Conservation (phyloP, 441 rosid species). For the Gossypium gossypioides region DNA sequence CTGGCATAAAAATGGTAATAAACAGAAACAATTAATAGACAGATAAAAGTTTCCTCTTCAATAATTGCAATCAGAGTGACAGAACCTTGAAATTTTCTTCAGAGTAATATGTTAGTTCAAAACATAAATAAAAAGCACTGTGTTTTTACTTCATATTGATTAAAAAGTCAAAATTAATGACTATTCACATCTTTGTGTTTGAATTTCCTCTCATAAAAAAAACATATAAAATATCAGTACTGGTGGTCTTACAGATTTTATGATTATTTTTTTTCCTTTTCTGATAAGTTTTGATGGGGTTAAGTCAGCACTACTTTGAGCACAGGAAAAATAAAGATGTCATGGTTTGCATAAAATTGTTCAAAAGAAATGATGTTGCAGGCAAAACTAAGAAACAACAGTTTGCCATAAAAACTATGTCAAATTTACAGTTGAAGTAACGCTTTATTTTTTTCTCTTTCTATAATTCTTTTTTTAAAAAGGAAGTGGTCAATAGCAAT, state of each 20-base stretch:
- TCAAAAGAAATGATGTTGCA: not conserved
- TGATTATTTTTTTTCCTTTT: not conserved
- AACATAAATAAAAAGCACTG: not conserved
- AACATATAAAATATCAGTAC: not conserved
- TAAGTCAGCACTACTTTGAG: not conserved
- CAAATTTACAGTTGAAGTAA: not conserved
- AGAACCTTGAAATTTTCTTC: not conserved
- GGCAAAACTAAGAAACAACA: not conserved
- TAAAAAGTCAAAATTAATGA: not conserved
- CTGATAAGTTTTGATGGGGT: not conserved
- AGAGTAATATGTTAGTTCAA: not conserved
- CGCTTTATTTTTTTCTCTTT: not conserved
- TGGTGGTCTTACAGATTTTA: not conserved
- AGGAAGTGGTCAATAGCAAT: not conserved
- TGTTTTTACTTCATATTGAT: not conserved
- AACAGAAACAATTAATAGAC: constrained; percentile 7
- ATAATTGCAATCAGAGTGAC: not conserved
- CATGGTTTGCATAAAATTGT: not conserved
- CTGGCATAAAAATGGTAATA: constrained; percentile 29
- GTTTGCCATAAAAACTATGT: not conserved
- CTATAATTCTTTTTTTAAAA: not conserved
- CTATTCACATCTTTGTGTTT: not conserved
- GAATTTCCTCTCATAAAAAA: not conserved
- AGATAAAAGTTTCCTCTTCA: not conserved
- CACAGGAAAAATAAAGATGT: not conserved